These are phyloP conservation scores for Aphanomyces cochlioides DNA, from an alignment of 352 stramenopile genomes.

Conservation along the genomic window DNA sequence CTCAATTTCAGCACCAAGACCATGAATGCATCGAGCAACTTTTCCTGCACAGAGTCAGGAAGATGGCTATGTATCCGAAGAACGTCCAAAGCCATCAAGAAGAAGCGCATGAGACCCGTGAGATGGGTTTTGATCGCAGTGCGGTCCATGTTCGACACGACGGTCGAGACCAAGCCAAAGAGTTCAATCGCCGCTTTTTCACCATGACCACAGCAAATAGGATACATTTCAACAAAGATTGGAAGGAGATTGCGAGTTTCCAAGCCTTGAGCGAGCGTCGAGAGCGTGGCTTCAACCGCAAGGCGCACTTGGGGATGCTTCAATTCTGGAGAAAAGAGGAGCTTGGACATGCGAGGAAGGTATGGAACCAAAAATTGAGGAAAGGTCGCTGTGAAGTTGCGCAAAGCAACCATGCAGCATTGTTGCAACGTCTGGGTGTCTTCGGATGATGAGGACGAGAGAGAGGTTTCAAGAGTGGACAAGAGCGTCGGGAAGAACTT, in stretches of 20 bases:
- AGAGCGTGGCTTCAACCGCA: conserved; percentile 59
- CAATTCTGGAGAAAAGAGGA: conserved; percentile 47
- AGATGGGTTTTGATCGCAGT: conserved; percentile 58
- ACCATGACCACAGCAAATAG: conserved; percentile 48
- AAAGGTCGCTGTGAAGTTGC: conserved; percentile 82
- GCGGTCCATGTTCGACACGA: conserved; percentile 54
- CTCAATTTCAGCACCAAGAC: conserved; percentile 84
- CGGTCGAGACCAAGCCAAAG: conserved; percentile 48
- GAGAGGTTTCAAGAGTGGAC: conserved; percentile 45
- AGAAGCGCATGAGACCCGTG: conserved; percentile 76
- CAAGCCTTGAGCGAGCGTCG: conserved; percentile 65
- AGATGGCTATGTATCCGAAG: conserved; percentile 60
- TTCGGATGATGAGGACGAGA: not conserved
- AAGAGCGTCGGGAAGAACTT: conserved; percentile 82
- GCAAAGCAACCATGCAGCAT: conserved; percentile 65
- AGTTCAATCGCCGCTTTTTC: conserved; percentile 13
- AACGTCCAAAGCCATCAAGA: conserved; percentile 69
- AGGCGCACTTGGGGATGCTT: conserved; percentile 14
- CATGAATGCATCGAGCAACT: conserved; percentile 68
- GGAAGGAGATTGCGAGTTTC: conserved; percentile 74
- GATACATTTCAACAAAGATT: conserved; percentile 60
- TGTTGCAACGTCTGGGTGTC: conserved; percentile 53
- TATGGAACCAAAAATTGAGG: conserved; percentile 78
- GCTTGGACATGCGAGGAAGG: conserved; percentile 55
- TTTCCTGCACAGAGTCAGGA: conserved; percentile 67